Conservation (phyloP, 441 rosid genomes). For the Dalechampia spathulata region DNA sequence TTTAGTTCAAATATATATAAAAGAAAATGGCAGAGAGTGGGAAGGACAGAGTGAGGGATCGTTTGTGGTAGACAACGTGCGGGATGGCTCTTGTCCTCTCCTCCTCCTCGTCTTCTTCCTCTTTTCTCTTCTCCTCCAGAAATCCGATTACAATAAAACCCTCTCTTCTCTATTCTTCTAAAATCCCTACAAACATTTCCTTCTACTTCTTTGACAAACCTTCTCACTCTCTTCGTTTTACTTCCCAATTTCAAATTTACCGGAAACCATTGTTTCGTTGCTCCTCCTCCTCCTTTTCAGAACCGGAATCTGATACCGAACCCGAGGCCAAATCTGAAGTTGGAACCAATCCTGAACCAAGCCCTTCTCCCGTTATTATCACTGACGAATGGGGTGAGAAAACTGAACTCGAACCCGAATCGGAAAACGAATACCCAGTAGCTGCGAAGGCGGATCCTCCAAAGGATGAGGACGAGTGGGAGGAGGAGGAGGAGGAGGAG, state of each 20-base stretch:
- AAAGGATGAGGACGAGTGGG: slow-evolving; percentile 83
- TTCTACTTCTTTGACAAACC: slow-evolving; percentile 15
- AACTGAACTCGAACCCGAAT: slow-evolving; percentile 32
- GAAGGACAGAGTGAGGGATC: too few species aligned
- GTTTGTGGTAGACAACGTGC: neutral
- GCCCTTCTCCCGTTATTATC: slow-evolving; percentile 15
- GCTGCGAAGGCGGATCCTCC: slow-evolving; percentile 70
- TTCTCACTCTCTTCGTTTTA: slow-evolving; percentile 7
- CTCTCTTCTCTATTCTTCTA: slow-evolving; percentile 8
- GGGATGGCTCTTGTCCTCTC: slow-evolving; percentile 47
- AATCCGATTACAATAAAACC: slow-evolving; percentile 1
- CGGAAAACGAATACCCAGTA: slow-evolving; percentile 15
- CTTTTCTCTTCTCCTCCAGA: slow-evolving; percentile 22
- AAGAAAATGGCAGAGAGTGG: too few species aligned
- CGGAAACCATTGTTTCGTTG: neutral
- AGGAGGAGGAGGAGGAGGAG: slow-evolving; percentile 62
- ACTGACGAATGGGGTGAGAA: slow-evolving; percentile 94
- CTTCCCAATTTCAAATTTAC: neutral
- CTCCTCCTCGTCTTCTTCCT: slow-evolving; percentile 24
- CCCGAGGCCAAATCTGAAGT: slow-evolving; percentile 2
- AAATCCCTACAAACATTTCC: slow-evolving; percentile 8
- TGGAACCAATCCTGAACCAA: slow-evolving; percentile 7
- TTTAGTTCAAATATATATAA: too few species aligned
- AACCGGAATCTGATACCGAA: slow-evolving; percentile 1
- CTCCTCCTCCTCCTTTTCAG: slow-evolving; percentile 4